Base-by-base conservation (phyloP, 768 basidiomycete species). In the Rossbeevera mucosa region DNA sequence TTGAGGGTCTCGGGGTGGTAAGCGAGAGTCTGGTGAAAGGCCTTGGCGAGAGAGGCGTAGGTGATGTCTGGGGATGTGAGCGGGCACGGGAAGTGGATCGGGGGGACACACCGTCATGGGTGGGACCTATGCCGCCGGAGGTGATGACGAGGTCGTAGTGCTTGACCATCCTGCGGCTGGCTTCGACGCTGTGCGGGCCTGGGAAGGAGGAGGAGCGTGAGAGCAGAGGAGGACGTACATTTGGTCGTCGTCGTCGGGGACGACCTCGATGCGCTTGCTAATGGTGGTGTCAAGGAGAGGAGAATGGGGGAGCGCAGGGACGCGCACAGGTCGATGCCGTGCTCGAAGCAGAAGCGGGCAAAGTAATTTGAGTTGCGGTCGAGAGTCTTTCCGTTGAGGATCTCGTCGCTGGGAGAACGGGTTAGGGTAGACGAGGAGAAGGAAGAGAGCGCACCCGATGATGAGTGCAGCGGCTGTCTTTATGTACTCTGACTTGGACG, bases 131-230 rank as follows among this genome's bases (percentile, higher is more conserved):
- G 0, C 94, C 94, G 1, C 94, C 94, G 12, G 83, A 86, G 0
- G 91, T 94, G 48, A 97, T 77, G 25, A 96, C 93, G 60, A 94
- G 85, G 67, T 96, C 94, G 66, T 93, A 94, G 43, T 79, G 80
- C 31, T 76, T 70, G 33, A 87, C 85, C 79, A 98, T 82, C 18
- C 92, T 76, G 54, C 81, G 75, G 30, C 89, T 91, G 6, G 94
- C 93, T 64, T 95, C 91, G 52, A 89, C 75, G 54, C 91, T 94
- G 64, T 22, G 47, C 4, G 33, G 26, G 25, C 41, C 60, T 30
- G 54, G 51, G 13, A 40, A 46, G 6, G 29, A 3, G 13, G 7
- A 24, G 33, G 14, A 0, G 31, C 1, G 42, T 9, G 30, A 7
- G 33, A 26, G n/a, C 3, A 1, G 41, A 22, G 20, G 21, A 42